These are phyloP conservation scores for Blechomonas ayalai DNA, from an alignment of 208 protist genomes.

Conservation along the genomic window DNA sequence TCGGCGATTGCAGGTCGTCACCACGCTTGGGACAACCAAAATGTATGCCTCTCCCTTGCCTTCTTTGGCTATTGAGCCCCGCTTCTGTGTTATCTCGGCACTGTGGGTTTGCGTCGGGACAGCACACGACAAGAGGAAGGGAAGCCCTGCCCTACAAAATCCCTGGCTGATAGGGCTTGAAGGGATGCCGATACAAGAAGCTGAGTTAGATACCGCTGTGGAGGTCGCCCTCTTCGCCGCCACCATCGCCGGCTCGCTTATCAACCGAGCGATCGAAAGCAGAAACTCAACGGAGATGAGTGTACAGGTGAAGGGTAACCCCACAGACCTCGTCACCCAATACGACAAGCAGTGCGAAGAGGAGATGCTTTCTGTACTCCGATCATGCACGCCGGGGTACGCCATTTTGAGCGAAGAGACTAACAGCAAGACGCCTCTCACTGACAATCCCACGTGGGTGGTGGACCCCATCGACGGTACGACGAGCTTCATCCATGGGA, in stretches of 20 bases:
- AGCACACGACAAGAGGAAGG: too few relatives aligned
- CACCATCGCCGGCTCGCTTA: conserved; percentile 39
- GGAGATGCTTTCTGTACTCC: conserved; percentile 60
- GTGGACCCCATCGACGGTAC: conserved; percentile 80
- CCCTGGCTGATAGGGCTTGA: neutral
- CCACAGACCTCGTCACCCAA: conserved; percentile 58
- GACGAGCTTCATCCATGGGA: conserved; percentile 71
- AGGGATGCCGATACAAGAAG: conserved; percentile 28
- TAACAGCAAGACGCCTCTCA: conserved; percentile 17
- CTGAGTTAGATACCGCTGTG: conserved; percentile 50
- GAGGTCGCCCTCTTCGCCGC: conserved; percentile 56
- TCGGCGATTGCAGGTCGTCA: too few relatives aligned
- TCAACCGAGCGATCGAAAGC: conserved; percentile 60
- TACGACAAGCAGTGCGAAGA: conserved; percentile 76
- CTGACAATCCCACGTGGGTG: conserved; percentile 70
- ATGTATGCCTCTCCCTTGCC: too few relatives aligned
- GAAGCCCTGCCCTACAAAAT: too few relatives aligned
- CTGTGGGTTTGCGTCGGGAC: too few relatives aligned
- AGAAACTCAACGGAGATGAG: conserved; percentile 14
- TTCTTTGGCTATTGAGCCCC: too few relatives aligned
- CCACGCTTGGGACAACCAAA: too few relatives aligned
- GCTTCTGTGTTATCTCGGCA: too few relatives aligned
- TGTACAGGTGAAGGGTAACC: conserved; percentile 29
- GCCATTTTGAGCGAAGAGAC: conserved; percentile 62
- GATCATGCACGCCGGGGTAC: conserved; percentile 43